Conservation (phyloP, 2,329 filamentous ascomycete genomes). For the Fusarium sp. region DNA sequence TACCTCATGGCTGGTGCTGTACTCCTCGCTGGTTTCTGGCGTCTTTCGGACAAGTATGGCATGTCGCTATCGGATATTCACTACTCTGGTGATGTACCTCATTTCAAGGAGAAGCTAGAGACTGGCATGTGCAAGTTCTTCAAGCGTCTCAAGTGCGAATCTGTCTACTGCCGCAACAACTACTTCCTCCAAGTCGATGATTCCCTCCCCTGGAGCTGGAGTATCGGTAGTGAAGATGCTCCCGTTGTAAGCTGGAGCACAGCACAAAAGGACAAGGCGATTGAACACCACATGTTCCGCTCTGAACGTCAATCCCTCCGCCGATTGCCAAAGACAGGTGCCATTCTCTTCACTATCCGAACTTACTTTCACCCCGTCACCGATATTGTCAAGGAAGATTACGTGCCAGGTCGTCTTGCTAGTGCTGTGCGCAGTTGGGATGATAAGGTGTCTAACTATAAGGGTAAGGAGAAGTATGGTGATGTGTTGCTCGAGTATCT, state of each 20-base stretch:
- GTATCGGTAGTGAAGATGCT: conserved; percentile 76
- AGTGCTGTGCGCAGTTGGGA: conserved; percentile 84
- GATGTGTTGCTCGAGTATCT: conserved; percentile 78
- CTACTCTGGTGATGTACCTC: conserved; percentile 76
- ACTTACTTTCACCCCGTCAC: conserved; percentile 80
- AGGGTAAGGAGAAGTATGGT: conserved; percentile 77
- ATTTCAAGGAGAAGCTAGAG: conserved; percentile 74
- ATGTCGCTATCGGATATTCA: conserved; percentile 84
- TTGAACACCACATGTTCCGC: conserved; percentile 78
- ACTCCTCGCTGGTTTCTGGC: conserved; percentile 83
- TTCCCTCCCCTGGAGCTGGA: conserved; percentile 74
- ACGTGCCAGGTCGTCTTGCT: conserved; percentile 79
- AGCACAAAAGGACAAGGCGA: conserved; percentile 74
- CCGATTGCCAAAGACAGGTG: conserved; percentile 64
- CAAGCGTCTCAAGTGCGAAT: conserved; percentile 71
- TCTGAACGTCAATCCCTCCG: conserved; percentile 76
- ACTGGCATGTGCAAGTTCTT: conserved; percentile 86
- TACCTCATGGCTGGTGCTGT: conserved; percentile 80
- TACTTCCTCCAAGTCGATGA: conserved; percentile 92
- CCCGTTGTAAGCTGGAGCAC: conserved; percentile 73
- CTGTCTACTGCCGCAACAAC: conserved; percentile 72
- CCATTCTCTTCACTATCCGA: conserved; percentile 75
- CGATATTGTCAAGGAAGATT: conserved; percentile 72
- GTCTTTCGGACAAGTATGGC: conserved; percentile 78
- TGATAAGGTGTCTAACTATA: conserved; percentile 77